Conservation (phyloP, 2,329 filamentous ascomycete genomes). For the Ascochyta lentis region DNA sequence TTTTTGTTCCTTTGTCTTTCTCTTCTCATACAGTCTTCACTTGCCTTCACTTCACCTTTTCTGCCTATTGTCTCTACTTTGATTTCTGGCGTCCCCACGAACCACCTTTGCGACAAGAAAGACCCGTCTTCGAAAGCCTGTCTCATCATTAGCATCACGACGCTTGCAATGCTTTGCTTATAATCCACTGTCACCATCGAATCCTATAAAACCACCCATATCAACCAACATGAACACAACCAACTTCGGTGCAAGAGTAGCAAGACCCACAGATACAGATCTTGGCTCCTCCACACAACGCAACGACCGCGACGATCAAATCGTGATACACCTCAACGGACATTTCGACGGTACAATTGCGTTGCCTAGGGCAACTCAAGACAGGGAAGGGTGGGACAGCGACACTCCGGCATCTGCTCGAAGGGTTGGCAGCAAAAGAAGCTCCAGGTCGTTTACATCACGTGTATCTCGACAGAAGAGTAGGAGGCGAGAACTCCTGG, state of each 20-base stretch:
- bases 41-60: slow-evolving; percentile 7
- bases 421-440: slow-evolving; percentile 40
- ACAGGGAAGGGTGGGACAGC: slow-evolving; percentile 28
- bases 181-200: background rate
- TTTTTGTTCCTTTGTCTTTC: slow-evolving; percentile 17
- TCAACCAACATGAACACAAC: slow-evolving; percentile 3
- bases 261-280: background rate
- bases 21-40: slow-evolving; percentile 18
- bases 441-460: slow-evolving; percentile 41
- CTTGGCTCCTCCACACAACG: slow-evolving; percentile 11
- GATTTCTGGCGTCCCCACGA: background rate
- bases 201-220: background rate
- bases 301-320: slow-evolving; percentile 30
- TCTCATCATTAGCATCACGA: background rate
- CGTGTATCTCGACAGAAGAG: slow-evolving; percentile 59
- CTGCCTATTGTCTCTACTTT: background rate
- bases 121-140: background rate
- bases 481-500: slow-evolving; percentile 64
- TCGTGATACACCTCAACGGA: slow-evolving; percentile 35
- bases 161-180: background rate
- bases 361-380: slow-evolving; percentile 24
- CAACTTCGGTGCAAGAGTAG: slow-evolving; percentile 1
- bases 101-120: background rate
- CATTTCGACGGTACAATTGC: slow-evolving; percentile 30
- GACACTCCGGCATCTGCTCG: slow-evolving; percentile 38